phyloP scores from a whole-genome alignment of 148 eudicot species.

The Rhododendron griersonianum region DNA sequence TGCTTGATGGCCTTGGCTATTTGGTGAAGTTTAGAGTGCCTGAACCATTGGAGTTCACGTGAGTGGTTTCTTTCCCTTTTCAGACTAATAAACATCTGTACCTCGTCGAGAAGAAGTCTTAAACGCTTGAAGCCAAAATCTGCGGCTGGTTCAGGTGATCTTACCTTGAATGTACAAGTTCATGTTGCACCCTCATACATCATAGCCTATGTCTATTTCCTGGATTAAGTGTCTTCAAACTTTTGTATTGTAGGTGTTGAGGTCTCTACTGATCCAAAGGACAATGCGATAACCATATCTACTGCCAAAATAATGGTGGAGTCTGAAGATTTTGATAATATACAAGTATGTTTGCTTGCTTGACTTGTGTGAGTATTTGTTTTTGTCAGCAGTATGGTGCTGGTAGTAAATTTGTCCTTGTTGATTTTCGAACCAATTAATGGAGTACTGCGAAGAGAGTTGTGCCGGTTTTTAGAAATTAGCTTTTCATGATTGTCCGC shows the following conservation, averaged over 20 bases:
- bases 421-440: background rate
- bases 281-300: conserved; percentile 33
- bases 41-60: too few species aligned
- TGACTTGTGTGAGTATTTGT: background rate
- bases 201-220: background rate
- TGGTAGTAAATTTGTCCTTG: background rate
- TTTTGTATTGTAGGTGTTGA: conserved; percentile 36
- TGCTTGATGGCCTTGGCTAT: background rate
- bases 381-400: background rate
- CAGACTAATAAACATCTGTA: conserved; percentile 17
- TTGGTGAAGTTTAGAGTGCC: background rate
- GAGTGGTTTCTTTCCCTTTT: conserved; percentile 2
- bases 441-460: background rate
- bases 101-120: conserved; percentile 20
- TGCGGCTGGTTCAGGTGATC: conserved; percentile 57
- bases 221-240: background rate
- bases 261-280: conserved; percentile 39
- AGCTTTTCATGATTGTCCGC: background rate
- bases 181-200: conserved; percentile 2
- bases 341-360: conserved; percentile 43
- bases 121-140: conserved; percentile 33
- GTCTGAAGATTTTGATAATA: conserved; percentile 52
- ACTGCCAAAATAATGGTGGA: conserved; percentile 54
- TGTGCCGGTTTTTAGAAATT: background rate
- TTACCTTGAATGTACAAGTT: background rate